Conservation (phyloP, 73 alveolate genomes). For the Paraurostyla sp. region DNA sequence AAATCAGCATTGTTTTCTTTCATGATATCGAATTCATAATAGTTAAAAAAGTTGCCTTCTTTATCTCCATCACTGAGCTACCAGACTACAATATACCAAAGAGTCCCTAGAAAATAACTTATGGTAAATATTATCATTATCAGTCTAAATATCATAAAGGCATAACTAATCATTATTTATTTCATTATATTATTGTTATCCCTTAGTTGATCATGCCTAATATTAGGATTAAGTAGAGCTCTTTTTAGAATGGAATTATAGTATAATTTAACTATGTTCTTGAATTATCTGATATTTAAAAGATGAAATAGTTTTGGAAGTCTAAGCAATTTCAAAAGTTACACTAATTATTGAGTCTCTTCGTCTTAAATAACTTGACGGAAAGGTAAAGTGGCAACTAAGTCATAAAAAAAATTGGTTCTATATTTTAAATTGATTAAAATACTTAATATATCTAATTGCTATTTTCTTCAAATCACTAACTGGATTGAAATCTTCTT, state of each 20-base stretch:
- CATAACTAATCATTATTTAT: conserved; percentile 50
- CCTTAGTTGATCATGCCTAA: conserved; percentile 12
- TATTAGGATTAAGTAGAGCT: background rate
- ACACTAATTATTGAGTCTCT: background rate
- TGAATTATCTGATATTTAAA: conserved; percentile 37
- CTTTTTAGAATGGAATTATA: conserved; percentile 28
- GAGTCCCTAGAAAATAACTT: conserved; percentile 64
- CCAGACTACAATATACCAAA: conserved; percentile 54
- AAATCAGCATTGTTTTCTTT: background rate
- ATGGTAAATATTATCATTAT: conserved; percentile 55
- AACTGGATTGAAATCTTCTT: conserved; percentile 58
- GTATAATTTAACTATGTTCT: conserved; percentile 38
- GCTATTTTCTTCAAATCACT: conserved; percentile 65
- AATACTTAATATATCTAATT: conserved; percentile 53
- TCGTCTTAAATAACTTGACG: background rate
- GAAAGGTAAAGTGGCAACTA: conserved; percentile 57
- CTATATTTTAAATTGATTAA: background rate
- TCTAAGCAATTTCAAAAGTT: conserved; percentile 57
- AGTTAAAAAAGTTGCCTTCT: background rate
- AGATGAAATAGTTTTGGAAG: conserved; percentile 55
- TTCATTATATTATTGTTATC: conserved; percentile 55
- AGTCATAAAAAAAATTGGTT: conserved; percentile 51
- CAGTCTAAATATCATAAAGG: conserved; percentile 37
- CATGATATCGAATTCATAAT: background rate
- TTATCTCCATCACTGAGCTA: conserved; percentile 7